Percentiles rank a stretch among this genome's conserved stretches.
phyloP scores from a whole-genome alignment of 176 grass and related monocot species.

The Phyllostachys edulis region DNA sequence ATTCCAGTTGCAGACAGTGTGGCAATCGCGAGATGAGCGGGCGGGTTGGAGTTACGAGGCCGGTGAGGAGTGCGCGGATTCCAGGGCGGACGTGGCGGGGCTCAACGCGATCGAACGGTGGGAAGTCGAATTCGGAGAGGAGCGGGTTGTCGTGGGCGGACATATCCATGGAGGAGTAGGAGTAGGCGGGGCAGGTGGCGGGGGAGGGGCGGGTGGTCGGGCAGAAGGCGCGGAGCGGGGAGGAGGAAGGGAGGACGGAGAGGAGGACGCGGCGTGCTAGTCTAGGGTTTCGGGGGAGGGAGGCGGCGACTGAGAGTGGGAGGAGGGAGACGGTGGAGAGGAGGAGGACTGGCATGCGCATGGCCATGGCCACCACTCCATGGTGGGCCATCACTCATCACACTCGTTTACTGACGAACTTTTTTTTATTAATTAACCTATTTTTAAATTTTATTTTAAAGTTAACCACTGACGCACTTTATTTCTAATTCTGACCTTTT shows the following conservation, averaged over 20 bases:
- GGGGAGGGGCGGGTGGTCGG: slow-evolving; percentile 24
- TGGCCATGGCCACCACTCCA: not conserved
- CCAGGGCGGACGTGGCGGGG: slow-evolving; percentile 70
- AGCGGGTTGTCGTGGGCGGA: slow-evolving; percentile 52
- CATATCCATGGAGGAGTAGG: not conserved
- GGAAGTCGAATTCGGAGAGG: slow-evolving; percentile 65
- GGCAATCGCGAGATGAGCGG: not conserved
- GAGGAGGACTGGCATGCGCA: too few relatives aligned
- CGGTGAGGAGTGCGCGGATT: slow-evolving; percentile 65
- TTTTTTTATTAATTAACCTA: too few relatives aligned
- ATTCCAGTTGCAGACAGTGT: not conserved
- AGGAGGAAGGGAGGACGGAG: slow-evolving; percentile 37
- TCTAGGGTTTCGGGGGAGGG: slow-evolving; percentile 32
- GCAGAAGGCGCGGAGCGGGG: slow-evolving; percentile 58
- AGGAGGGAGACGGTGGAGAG: slow-evolving; percentile 9
- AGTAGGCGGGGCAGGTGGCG: slow-evolving; percentile 40
- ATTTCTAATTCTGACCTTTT: too few relatives aligned
- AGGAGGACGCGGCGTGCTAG: slow-evolving; percentile 19
- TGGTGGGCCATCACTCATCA: too few relatives aligned
- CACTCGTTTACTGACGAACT: too few relatives aligned
- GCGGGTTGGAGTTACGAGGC: slow-evolving; percentile 42
- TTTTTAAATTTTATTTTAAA: too few relatives aligned
- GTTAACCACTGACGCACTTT: too few relatives aligned
- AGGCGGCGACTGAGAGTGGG: slow-evolving; percentile 27
- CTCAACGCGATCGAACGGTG: slow-evolving; percentile 74